Evolutionary conservation across 768 basidiomycete species (phyloP).

Genomic region (Lactarius hengduanensis): DNA sequence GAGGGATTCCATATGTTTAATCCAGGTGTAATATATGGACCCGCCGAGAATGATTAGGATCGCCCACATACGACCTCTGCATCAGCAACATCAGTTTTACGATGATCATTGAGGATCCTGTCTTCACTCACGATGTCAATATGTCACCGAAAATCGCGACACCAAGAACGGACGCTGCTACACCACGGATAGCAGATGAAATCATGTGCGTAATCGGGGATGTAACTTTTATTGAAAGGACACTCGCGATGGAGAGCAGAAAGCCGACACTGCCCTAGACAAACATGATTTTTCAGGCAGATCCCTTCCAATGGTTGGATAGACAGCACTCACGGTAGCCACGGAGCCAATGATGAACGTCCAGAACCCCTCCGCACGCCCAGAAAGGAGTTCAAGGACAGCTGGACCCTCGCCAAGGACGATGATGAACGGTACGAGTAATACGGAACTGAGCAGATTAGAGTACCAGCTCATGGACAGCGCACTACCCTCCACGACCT

Average conservation of each 20-base stretch:
- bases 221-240: slow-evolving; percentile 95
- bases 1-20: slow-evolving; percentile 69
- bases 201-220: slow-evolving; percentile 98
- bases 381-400: slow-evolving; percentile 55
- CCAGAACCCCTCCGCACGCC: slow-evolving; percentile 46
- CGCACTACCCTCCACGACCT: slow-evolving; percentile 79
- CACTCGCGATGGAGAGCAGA: slow-evolving; percentile 89
- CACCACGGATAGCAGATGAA: slow-evolving; percentile 92
- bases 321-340: slow-evolving; percentile 59
- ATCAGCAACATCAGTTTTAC: slow-evolving; percentile 4
- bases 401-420: slow-evolving; percentile 73
- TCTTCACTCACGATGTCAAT: slow-evolving; percentile 61
- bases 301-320: background rate
- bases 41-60: slow-evolving; percentile 80
- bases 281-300: background rate
- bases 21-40: slow-evolving; percentile 86
- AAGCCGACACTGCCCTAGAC: slow-evolving; percentile 81
- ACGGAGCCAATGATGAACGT: slow-evolving; percentile 78
- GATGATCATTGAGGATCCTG: background rate
- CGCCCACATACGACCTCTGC: slow-evolving; percentile 76
- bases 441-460: slow-evolving; percentile 73
- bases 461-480: slow-evolving; percentile 90
- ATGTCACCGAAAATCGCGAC: slow-evolving; percentile 79
- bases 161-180: slow-evolving; percentile 83
- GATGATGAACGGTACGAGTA: slow-evolving; percentile 70